Evolutionary conservation across 2,329 filamentous ascomycete genomes (phyloP).

Genomic region (Aspergillus fischeri): DNA sequence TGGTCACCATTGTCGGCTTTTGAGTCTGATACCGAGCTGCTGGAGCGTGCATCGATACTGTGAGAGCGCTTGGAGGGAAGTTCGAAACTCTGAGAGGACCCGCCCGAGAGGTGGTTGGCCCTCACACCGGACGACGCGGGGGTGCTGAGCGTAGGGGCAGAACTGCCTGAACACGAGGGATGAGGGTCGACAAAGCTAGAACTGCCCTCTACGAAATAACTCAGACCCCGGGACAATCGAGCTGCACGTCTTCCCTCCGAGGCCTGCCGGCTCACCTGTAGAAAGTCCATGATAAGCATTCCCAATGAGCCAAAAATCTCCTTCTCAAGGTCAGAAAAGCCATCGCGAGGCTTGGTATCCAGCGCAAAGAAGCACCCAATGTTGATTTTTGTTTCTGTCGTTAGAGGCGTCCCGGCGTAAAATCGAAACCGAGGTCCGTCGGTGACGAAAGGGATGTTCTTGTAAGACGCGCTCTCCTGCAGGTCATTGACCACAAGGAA

Average conservation of each 20-base stretch:
- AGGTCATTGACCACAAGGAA: constrained; percentile 39
- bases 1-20: constrained; percentile 23
- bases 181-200: constrained; percentile 36
- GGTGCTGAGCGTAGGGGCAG: constrained; percentile 13
- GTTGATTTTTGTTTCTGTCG: constrained; percentile 52
- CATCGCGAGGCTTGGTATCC: constrained; percentile 52
- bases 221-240: constrained; percentile 53
- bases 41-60: constrained; percentile 24
- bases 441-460: constrained; percentile 33
- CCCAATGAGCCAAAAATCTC: constrained; percentile 56
- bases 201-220: constrained; percentile 52
- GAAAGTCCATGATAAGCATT: constrained; percentile 55
- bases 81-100: constrained; percentile 21
- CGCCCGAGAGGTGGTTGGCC: constrained; percentile 19
- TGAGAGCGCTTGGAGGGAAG: constrained; percentile 22
- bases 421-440: constrained; percentile 41
- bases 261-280: constrained; percentile 53
- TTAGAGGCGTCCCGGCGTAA: constrained; percentile 59
- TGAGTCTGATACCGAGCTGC: constrained; percentile 24
- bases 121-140: constrained; percentile 19
- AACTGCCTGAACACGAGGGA: constrained; percentile 20
- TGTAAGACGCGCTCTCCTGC: constrained; percentile 35
- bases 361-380: constrained; percentile 60
- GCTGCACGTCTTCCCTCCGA: constrained; percentile 50
- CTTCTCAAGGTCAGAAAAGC: constrained; percentile 37